phyloP scores from a whole-genome alignment of 306 rosid species.

The Acacia confusa region DNA sequence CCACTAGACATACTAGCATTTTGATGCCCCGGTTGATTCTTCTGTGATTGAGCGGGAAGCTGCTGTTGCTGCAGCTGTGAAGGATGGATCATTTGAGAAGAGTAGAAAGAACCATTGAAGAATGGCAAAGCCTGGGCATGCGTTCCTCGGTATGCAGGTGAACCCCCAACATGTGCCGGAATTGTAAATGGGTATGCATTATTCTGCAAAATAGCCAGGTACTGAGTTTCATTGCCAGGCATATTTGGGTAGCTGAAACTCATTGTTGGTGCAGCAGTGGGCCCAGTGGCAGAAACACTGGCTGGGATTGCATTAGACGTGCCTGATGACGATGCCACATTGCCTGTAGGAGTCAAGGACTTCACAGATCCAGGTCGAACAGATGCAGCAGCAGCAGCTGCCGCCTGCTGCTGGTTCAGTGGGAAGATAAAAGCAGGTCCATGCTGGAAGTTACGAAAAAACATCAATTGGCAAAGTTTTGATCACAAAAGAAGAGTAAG shows the following conservation, averaged over 20 bases:
- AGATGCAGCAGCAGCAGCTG: constrained; percentile 22
- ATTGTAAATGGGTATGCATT: constrained; percentile 85
- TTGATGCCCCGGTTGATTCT: constrained; percentile 71
- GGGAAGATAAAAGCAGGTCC: constrained; percentile 91
- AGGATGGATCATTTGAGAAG: constrained; percentile 87
- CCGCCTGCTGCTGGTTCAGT: constrained; percentile 87
- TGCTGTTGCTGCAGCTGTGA: constrained; percentile 71
- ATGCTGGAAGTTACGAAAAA: constrained; percentile 54
- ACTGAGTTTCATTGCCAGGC: constrained; percentile 80
- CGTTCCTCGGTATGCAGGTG: constrained; percentile 84
- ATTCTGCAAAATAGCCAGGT: constrained; percentile 85
- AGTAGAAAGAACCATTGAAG: constrained; percentile 81
- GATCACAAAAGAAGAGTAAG: background rate
- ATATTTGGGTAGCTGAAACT: constrained; percentile 84
- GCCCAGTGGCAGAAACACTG: constrained; percentile 42
- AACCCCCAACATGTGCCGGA: constrained; percentile 85
- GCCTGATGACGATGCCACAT: constrained; percentile 39
- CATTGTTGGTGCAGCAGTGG: constrained; percentile 67
- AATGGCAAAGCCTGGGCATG: constrained; percentile 81
- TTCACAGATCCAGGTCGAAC: constrained; percentile 78
- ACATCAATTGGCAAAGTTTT: background rate
- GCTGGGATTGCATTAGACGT: constrained; percentile 45
- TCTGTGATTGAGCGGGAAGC: constrained; percentile 66
- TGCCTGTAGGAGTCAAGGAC: constrained; percentile 61
- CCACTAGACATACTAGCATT: constrained; percentile 68